Conservation (phyloP, 1,139 yeast species). For the Geotrichum citri-aurantii region DNA sequence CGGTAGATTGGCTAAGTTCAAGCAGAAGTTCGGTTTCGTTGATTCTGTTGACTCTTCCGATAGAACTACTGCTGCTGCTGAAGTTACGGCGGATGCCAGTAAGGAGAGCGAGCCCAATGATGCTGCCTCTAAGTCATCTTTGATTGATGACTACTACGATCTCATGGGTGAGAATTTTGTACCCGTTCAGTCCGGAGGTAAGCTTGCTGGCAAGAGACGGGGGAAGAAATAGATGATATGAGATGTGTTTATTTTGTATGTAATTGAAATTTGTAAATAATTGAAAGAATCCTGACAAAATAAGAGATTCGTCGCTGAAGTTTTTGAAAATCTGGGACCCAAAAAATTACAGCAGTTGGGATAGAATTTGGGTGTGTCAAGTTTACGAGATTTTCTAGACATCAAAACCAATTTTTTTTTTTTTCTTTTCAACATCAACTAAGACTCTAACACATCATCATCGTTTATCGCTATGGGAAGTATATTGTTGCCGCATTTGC, state of each 20-base stretch:
- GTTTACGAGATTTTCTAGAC: not conserved
- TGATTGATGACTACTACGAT: conserved; percentile 52
- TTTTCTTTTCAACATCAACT: conserved; percentile 3
- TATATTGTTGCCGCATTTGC: conserved; percentile 78
- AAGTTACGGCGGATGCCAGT: conserved; percentile 29
- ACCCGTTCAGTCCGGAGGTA: conserved; percentile 60
- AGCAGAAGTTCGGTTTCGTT: conserved; percentile 58
- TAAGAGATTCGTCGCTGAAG: not conserved
- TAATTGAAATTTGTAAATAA: not conserved
- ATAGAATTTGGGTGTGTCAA: not conserved
- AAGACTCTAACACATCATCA: not conserved
- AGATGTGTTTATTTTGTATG: conserved; percentile 4
- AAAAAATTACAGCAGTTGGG: too few species aligned
- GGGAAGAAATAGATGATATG: conserved; percentile 33
- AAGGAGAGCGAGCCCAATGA: conserved; percentile 8
- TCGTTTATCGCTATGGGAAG: conserved; percentile 55
- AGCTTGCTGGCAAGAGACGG: conserved; percentile 46
- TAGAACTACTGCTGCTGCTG: conserved; percentile 19
- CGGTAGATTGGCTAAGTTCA: conserved; percentile 81
- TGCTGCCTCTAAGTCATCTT: conserved; percentile 22
- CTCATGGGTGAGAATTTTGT: conserved; percentile 58
- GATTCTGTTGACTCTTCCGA: conserved; percentile 23
- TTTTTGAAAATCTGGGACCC: not conserved
- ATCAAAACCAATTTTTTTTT: not conserved
- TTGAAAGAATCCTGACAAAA: not conserved